Conservation (phyloP, 1,284 basidiomycete genomes). For the Ceratobasidium sp. region DNA sequence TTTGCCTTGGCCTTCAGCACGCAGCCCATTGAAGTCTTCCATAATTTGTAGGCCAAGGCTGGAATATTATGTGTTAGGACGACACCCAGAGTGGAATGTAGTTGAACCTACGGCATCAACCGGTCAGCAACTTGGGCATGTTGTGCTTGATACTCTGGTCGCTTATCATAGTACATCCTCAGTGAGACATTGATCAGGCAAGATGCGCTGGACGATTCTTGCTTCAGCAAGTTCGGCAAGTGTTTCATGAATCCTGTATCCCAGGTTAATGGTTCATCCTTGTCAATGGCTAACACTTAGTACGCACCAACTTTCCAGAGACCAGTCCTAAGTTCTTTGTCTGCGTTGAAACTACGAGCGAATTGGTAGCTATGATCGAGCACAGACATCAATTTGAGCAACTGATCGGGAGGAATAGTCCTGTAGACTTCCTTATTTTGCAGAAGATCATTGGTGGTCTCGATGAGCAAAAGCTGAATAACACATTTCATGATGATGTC, state of each 20-base stretch:
- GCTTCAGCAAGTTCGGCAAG: conserved; percentile 96
- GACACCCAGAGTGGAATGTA: conserved; percentile 13
- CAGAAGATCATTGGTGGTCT: conserved; percentile 96
- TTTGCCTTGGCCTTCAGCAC: conserved; percentile 92
- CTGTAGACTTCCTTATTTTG: conserved; percentile 93
- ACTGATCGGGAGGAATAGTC: conserved; percentile 93
- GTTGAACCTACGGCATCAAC: conserved; percentile 84
- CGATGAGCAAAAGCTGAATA: conserved; percentile 95
- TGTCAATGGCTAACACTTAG: not conserved
- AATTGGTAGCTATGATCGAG: conserved; percentile 98
- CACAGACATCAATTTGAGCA: conserved; percentile 93
- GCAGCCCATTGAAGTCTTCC: conserved; percentile 91
- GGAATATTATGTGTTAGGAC: conserved; percentile 41
- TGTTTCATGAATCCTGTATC: conserved; percentile 97
- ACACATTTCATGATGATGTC: conserved; percentile 99
- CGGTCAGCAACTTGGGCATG: conserved; percentile 88
- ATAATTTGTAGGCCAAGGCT: conserved; percentile 93
- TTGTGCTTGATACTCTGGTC: conserved; percentile 85
- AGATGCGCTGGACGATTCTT: conserved; percentile 97
- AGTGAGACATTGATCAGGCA: conserved; percentile 94
- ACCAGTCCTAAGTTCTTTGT: conserved; percentile 96
- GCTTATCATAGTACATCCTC: conserved; percentile 94
- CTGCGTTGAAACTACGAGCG: conserved; percentile 96
- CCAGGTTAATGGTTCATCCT: not conserved
- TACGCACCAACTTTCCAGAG: conserved; percentile 98